Base-by-base conservation (phyloP, 1,284 basidiomycete species). In the Cutaneotrichosporon cavernicola region DNA sequence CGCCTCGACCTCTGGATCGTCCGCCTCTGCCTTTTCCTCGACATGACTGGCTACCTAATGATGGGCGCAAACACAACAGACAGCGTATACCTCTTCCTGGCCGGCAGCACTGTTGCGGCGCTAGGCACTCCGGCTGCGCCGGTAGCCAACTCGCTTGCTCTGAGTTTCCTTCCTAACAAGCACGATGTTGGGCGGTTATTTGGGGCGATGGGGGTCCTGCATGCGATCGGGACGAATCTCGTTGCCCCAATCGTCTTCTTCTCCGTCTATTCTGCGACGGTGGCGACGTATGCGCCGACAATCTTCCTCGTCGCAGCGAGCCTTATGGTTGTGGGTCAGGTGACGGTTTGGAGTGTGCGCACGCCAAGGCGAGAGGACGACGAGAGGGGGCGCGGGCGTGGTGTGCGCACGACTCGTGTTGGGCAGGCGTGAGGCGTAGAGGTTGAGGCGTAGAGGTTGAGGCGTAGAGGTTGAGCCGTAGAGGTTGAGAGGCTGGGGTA, bases 31-130 rank as follows among this genome's bases (percentile, higher is more conserved):
- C 22, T 81, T 55, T 3, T 77, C 56, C 57, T 92, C 69, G 88
- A 92, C 68, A 62, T 86, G 49, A 38, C 86, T 55, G 80, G 84
- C 11, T 89, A 87, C 72, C 66, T 81, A 16, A 65, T 83, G 40
- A 84, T 90, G 81, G 66, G 73, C 2, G 52, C 75, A 56, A 67
- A 73, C 61, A 63, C 68, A 9, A 56, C 65, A 59, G 18, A 16
- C 36, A 60, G 56, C 18, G n/a, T 18, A 11, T 10, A 5, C 11
- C 57, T 71, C 30, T 81, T 80, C 67, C 64, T 81, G 49, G 18
- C 72, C 6, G 59, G 73, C 26, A 73, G 76, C 10, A 65, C 67
- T 1, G 16, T 76, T 2, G 36, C 73, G 13, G 73, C 76, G 0
- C 67, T 81, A 31, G 80, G 77, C 18, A 63, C 74, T 1, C 73